Conservation (phyloP, 345 rosid genomes). For the Hirschfeldia incana region DNA sequence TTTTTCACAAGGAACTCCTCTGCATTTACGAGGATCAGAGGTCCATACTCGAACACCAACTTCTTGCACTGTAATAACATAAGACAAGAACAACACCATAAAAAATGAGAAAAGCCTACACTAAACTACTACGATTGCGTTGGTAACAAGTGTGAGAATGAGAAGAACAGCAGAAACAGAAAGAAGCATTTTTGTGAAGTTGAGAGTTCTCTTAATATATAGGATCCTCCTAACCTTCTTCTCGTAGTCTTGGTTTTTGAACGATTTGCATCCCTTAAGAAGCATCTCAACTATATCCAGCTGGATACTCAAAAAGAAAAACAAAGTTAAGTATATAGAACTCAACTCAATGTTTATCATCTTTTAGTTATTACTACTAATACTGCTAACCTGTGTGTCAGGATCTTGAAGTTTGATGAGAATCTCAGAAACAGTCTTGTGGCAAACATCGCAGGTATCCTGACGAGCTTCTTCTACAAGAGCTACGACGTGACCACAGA, state of each 20-base stretch:
- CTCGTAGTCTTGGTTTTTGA: conserved; percentile 59
- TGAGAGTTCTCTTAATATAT: not conserved
- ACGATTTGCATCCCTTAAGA: conserved; percentile 75
- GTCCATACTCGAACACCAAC: conserved; percentile 86
- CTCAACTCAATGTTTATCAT: not conserved
- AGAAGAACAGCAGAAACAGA: not conserved
- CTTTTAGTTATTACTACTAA: not conserved
- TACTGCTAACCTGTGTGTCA: conserved; percentile 68
- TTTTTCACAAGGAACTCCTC: conserved; percentile 77
- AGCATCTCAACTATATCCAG: conserved; percentile 70
- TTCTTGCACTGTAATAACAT: conserved; percentile 65
- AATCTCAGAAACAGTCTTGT: conserved; percentile 68
- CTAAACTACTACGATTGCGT: not conserved
- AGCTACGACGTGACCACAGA: conserved; percentile 53
- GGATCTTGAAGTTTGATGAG: conserved; percentile 80
- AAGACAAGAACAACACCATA: conserved; percentile 5
- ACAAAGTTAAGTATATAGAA: not conserved
- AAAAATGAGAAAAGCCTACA: not conserved
- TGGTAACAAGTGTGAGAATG: too few relatives aligned
- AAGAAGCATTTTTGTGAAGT: not conserved
- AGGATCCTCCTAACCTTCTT: conserved; percentile 51
- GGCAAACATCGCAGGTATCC: conserved; percentile 76
- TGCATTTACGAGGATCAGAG: conserved; percentile 67
- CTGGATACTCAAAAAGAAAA: conserved; percentile 31
- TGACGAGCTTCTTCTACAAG: conserved; percentile 52